Percentiles rank a stretch among this genome's conserved stretches.
Conservation (phyloP, 176 grass and related monocot species). For the Panicum miliaceum region DNA sequence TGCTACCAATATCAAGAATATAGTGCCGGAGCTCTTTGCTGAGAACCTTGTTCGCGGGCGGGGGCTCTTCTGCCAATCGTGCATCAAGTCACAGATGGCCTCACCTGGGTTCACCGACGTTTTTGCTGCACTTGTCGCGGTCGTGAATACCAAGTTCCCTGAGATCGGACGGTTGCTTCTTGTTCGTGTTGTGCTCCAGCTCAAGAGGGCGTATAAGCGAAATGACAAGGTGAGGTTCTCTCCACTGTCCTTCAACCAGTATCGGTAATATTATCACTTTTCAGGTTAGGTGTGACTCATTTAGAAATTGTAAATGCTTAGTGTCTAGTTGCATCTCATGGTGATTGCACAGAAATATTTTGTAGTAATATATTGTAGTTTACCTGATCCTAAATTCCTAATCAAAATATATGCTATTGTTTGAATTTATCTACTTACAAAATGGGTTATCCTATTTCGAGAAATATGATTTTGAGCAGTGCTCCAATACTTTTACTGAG, state of each 20-base stretch:
- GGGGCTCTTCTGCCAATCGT: constrained; percentile 89
- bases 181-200: constrained; percentile 78
- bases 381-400: background rate
- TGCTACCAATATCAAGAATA: constrained; percentile 94
- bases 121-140: constrained; percentile 76
- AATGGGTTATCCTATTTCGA: background rate
- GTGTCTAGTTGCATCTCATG: background rate
- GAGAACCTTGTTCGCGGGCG: constrained; percentile 90
- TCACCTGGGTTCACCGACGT: constrained; percentile 94
- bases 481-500: no score
- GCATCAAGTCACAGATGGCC: constrained; percentile 94
- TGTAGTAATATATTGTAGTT: background rate
- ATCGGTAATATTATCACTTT: background rate
- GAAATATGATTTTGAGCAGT: no score
- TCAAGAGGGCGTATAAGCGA: constrained; percentile 92
- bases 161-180: constrained; percentile 76
- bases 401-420: constrained; percentile 11
- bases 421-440: background rate
- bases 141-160: constrained; percentile 94
- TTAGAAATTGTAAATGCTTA: background rate
- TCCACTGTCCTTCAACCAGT: constrained; percentile 6
- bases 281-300: background rate
- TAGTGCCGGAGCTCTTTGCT: constrained; percentile 76
- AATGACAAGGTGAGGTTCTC: constrained; percentile 76
- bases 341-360: background rate